Evolutionary conservation across 768 basidiomycete species (phyloP), one percentile per base, ranked within the genome.

Genomic region (Lentinula sp.): DNA sequence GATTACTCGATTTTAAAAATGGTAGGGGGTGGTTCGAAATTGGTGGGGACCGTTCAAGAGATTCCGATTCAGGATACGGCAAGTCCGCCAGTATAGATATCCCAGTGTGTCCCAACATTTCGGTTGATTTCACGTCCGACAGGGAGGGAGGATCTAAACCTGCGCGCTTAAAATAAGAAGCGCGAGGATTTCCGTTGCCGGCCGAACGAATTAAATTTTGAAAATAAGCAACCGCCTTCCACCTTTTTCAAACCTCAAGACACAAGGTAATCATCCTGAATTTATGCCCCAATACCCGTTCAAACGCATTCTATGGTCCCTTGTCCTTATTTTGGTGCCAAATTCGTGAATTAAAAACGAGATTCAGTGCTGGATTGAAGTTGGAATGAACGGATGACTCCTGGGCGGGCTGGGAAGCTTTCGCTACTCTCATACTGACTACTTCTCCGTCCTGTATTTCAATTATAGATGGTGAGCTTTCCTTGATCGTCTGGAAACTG

Each of bases 401-500:
- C 36, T 56, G 28, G 28, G 28, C 28, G 28, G 54, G 28, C n/a
- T 32, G 13, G 16, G 15, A 28, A n/a, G 37, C 23, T 56, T 33
- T 35, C n/a, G n/a, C n/a, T n/a, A n/a, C n/a, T n/a, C n/a, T 35
- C 15, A 3, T 20, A 37, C 59, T 60, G 37, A 60, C 49, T 15
- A 4, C 39, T 42, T 52, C 42, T 16, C 23, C 23, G 35, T 60
- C 6, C 33, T 8, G 3, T 42, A n/a, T 28, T 23, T 33, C 37
- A 6, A 7, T n/a, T 60, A 35, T 52, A 60, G 59, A 60, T 60
- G 59, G 59, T 60, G 37, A 33, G 59, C 33, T 13, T 43, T 32
- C 3, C 35, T 16, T 18, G n/a, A 18, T 37, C 8, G 16, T 48
- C 33, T 1, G 45, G n/a, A 6, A 3, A n/a, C 4, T 35, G 4